phyloP scores from a whole-genome alignment of 179 eudicot genomes.

The Gypsophila paniculata region DNA sequence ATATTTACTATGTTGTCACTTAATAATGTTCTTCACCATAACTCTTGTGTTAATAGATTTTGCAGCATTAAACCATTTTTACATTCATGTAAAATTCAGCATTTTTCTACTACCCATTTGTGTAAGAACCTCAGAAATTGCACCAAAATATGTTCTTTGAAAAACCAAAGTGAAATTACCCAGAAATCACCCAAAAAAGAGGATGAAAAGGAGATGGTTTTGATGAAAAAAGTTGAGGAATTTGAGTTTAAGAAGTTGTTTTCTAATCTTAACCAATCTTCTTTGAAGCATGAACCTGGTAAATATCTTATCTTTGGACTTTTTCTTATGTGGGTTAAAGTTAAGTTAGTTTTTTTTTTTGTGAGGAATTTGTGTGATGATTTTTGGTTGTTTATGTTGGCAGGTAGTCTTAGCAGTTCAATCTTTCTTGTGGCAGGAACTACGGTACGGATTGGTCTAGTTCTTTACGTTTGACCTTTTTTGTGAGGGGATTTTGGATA shows the following conservation, averaged over 20 bases:
- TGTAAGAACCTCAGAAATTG: conserved; percentile 19
- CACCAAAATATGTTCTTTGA: conserved; percentile 16
- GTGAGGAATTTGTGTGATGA: not conserved
- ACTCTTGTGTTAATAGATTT: not conserved
- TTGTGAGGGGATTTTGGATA: no score
- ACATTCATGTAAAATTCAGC: not conserved
- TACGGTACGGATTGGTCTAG: conserved; percentile 40
- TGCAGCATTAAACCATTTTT: not conserved
- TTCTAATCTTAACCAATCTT: conserved; percentile 74
- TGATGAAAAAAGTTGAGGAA: not conserved
- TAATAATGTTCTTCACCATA: not conserved
- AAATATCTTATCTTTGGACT: conserved; percentile 2
- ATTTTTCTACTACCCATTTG: conserved; percentile 24
- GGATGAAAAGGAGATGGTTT: conserved; percentile 3
- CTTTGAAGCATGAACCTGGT: conserved; percentile 77
- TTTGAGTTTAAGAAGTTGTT: conserved; percentile 63
- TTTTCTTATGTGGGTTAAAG: not conserved
- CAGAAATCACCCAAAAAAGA: conserved; percentile 13
- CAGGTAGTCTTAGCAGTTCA: conserved; percentile 79
- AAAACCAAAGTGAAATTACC: conserved; percentile 24
- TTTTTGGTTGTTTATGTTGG: conserved; percentile 5
- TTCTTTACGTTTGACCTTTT: no score
- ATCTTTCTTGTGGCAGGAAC: conserved; percentile 87
- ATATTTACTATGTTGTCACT: conserved; percentile 10
- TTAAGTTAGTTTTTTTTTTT: not conserved